Conservation (phyloP, 1,139 yeast genomes). For the Kurtzmaniella natalensis region DNA sequence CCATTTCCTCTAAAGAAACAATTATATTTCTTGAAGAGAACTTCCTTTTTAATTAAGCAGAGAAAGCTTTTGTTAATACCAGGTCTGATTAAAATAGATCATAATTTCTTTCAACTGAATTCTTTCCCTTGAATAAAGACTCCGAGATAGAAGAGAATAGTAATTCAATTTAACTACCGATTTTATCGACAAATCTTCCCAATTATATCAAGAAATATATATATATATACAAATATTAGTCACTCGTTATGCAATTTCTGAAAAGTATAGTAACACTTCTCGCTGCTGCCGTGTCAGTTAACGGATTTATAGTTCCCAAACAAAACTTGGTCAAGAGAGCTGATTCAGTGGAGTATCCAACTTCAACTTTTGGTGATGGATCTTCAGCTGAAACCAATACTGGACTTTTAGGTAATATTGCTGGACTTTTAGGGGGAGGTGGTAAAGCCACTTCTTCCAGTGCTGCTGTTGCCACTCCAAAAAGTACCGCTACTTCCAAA, state of each 20-base stretch:
- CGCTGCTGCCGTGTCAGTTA: conserved; percentile 1
- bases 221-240: no score
- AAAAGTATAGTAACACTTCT: background rate
- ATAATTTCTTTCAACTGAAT: no score
- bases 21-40: no score
- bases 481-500: background rate
- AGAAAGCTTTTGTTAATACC: no score
- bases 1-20: no score
- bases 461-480: background rate
- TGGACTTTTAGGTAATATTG: background rate
- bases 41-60: no score
- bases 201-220: no score
- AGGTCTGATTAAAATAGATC: no score
- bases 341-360: background rate
- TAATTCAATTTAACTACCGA: no score
- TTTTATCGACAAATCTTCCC: no score
- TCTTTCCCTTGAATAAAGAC: no score
- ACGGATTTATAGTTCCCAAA: background rate
- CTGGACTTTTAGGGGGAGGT: conserved; percentile 3
- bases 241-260: conserved; percentile 2
- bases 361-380: conserved; percentile 1
- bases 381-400: background rate
- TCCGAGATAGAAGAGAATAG: no score
- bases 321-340: background rate
- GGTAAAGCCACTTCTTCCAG: conserved; percentile 1